Evolutionary conservation across 148 eudicot species (phyloP).

Genomic region (Fagopyrum esculentum): DNA sequence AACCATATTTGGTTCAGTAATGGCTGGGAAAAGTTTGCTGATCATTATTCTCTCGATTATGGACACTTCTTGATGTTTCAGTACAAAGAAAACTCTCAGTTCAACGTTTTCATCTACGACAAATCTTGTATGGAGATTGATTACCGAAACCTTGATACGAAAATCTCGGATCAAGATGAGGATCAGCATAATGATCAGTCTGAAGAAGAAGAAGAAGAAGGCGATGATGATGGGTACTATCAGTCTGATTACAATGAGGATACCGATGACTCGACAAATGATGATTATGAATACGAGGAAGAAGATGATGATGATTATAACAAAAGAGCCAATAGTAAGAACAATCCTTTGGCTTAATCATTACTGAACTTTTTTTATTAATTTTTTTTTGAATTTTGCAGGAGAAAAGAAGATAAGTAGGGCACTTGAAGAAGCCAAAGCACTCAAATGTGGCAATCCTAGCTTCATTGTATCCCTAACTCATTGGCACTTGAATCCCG

Average conservation of each 20-base stretch:
- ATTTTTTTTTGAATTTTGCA: neutral
- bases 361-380: neutral
- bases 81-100: neutral
- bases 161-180: neutral
- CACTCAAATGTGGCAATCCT: neutral
- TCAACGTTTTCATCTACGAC: neutral
- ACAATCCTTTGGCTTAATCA: no score
- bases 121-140: neutral
- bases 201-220: neutral
- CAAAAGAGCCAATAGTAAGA: no score
- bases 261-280: no score
- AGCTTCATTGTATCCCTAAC: neutral
- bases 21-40: neutral
- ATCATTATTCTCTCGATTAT: neutral
- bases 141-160: neutral
- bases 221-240: neutral
- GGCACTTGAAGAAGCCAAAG: neutral
- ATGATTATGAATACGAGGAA: neutral
- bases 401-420: neutral
- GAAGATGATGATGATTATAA: neutral
- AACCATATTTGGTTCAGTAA: neutral
- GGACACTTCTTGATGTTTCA: neutral
- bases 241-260: neutral
- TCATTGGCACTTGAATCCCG: no score
- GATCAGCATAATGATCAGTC: neutral